A percentile compares a stretch with the other conserved stretches of the same genome.
Conservation (phyloP, 140 eudicot species). For the Flaveria floridana region DNA sequence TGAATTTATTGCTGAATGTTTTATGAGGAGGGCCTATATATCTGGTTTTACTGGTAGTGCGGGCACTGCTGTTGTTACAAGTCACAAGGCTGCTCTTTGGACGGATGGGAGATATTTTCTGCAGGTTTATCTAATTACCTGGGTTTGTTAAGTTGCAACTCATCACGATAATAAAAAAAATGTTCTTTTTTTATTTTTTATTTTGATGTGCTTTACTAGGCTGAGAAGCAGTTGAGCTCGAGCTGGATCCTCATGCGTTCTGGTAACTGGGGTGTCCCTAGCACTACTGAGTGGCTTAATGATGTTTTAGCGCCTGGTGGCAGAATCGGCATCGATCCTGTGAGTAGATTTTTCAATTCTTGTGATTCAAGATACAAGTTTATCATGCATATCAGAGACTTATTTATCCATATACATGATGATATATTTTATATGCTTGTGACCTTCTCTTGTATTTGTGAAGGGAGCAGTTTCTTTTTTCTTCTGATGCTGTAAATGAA, state of each 20-base stretch:
- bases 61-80: constrained; percentile 86
- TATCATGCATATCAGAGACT: not conserved
- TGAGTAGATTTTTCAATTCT: constrained; percentile 47
- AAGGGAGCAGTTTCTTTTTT: constrained; percentile 99
- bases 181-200: not conserved
- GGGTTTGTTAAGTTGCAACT: constrained; percentile 2
- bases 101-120: constrained; percentile 94
- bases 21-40: constrained; percentile 76
- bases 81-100: constrained; percentile 92
- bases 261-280: constrained; percentile 93
- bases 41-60: constrained; percentile 99
- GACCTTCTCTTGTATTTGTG: constrained; percentile 57
- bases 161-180: not conserved
- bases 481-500: constrained; percentile 88
- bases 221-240: constrained; percentile 83
- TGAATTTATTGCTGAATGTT: constrained; percentile 92
- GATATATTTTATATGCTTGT: constrained; percentile 28
- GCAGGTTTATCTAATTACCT: constrained; percentile 52
- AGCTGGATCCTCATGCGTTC: constrained; percentile 95
- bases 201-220: constrained; percentile 44
- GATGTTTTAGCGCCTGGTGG: constrained; percentile 72
- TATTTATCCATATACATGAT: not conserved
- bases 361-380: constrained; percentile 5
- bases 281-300: constrained; percentile 83
- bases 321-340: constrained; percentile 97